These are phyloP conservation scores for Leishmania tarentolae DNA, from an alignment of 208 protist species.

Conservation along the genomic window DNA sequence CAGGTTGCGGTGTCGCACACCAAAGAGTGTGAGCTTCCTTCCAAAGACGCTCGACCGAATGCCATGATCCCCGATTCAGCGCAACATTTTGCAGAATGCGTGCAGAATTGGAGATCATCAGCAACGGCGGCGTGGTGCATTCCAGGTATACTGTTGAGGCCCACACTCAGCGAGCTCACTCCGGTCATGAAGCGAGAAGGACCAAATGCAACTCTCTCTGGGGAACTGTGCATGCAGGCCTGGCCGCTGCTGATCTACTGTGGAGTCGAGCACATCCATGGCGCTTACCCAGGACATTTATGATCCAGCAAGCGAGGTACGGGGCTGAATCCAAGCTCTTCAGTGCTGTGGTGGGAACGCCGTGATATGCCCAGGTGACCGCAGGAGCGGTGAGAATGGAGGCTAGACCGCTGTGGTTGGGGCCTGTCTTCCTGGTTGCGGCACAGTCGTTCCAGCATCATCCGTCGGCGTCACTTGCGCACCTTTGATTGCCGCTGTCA, in stretches of 20 bases:
- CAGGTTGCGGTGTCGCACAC: background rate
- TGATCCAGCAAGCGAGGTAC: background rate
- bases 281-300: background rate
- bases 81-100: background rate
- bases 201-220: background rate
- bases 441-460: background rate
- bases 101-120: background rate
- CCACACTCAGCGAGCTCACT: background rate
- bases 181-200: background rate
- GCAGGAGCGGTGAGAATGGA: background rate
- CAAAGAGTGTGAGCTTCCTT: background rate
- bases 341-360: background rate
- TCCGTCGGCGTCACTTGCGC: background rate
- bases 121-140: background rate
- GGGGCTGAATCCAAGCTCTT: background rate
- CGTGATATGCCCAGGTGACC: background rate
- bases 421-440: background rate
- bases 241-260: background rate
- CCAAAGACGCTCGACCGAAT: background rate
- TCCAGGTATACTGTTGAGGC: background rate
- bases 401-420: background rate
- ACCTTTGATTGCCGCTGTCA: background rate
- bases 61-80: background rate
- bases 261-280: background rate
- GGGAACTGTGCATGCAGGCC: background rate